A percentile compares a stretch with the other conserved stretches of the same genome.
phyloP scores from a whole-genome alignment of 1,284 basidiomycete genomes.

The Athelia psychrophila region DNA sequence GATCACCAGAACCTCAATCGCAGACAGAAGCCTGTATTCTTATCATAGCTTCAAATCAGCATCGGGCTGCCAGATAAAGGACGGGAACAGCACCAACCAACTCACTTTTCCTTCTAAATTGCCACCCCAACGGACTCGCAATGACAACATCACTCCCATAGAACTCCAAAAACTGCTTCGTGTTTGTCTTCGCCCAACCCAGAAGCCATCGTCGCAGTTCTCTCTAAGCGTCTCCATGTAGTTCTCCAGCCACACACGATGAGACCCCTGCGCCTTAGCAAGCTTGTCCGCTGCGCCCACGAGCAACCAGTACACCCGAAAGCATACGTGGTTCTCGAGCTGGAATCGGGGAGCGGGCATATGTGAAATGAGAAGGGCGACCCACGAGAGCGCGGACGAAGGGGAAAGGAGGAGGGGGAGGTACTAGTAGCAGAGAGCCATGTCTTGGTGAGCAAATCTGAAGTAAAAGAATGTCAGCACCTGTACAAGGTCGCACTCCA shows the following conservation, averaged over 20 bases:
- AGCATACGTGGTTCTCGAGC: constrained; percentile 85
- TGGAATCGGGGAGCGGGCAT: constrained; percentile 69
- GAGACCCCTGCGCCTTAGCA: constrained; percentile 60
- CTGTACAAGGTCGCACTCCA: no score
- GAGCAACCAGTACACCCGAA: constrained; percentile 85
- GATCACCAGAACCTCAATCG: no score
- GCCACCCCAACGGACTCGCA: constrained; percentile 91
- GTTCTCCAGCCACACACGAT: constrained; percentile 82
- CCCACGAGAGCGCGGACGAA: constrained; percentile 82
- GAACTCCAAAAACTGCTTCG: constrained; percentile 87
- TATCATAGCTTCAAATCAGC: no score
- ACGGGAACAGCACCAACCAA: no score
- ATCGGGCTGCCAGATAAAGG: no score
- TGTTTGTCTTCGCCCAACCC: constrained; percentile 81
- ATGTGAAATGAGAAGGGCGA: constrained; percentile 63
- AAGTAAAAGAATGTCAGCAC: no score
- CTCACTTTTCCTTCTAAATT: constrained; percentile 91
- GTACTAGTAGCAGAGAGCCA: no score
- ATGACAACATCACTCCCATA: constrained; percentile 91
- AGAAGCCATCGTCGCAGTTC: constrained; percentile 97
- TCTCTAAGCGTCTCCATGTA: constrained; percentile 94
- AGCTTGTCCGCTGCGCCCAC: constrained; percentile 83
- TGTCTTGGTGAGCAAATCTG: no score
- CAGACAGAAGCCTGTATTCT: no score
- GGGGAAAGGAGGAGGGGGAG: constrained; percentile 95